Evolutionary conservation across 768 basidiomycete genomes (phyloP).

Genomic region (Amanita jacksonii): DNA sequence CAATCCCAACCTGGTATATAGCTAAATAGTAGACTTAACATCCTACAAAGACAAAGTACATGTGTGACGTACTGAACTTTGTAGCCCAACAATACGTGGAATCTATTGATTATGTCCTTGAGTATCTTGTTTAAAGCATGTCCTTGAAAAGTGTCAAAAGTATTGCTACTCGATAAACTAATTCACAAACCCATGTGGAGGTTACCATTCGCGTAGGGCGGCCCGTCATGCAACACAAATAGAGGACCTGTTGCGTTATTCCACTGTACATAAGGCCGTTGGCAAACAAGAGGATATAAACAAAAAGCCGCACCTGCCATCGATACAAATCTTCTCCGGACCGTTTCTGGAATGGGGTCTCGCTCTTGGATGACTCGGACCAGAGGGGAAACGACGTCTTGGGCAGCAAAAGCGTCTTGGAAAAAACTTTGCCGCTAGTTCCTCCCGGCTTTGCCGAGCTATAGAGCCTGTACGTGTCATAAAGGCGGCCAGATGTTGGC

Average conservation of each 20-base stretch:
- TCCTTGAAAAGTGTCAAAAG: slow-evolving; percentile 35
- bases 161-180: neutral
- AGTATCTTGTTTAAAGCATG: slow-evolving; percentile 94
- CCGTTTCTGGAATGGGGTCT: slow-evolving; percentile 44
- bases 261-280: slow-evolving; percentile 31
- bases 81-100: slow-evolving; percentile 66
- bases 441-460: neutral
- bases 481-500: neutral
- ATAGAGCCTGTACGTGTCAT: neutral
- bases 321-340: slow-evolving; percentile 70
- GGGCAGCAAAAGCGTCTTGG: slow-evolving; percentile 67
- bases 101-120: slow-evolving; percentile 94
- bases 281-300: neutral
- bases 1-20: slow-evolving; percentile 98
- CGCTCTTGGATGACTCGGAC: slow-evolving; percentile 53
- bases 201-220: slow-evolving; percentile 95
- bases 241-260: slow-evolving; percentile 53
- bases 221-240: slow-evolving; percentile 91
- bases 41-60: neutral
- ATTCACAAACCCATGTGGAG: slow-evolving; percentile 76
- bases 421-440: slow-evolving; percentile 32
- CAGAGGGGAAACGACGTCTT: slow-evolving; percentile 74
- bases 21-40: slow-evolving; percentile 30
- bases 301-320: slow-evolving; percentile 51
- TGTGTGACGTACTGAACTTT: slow-evolving; percentile 61